A percentile compares a stretch with the other conserved stretches of the same genome.
phyloP scores from a whole-genome alignment of 805 yeast species.

The Saccharomycopsis babjevae region DNA sequence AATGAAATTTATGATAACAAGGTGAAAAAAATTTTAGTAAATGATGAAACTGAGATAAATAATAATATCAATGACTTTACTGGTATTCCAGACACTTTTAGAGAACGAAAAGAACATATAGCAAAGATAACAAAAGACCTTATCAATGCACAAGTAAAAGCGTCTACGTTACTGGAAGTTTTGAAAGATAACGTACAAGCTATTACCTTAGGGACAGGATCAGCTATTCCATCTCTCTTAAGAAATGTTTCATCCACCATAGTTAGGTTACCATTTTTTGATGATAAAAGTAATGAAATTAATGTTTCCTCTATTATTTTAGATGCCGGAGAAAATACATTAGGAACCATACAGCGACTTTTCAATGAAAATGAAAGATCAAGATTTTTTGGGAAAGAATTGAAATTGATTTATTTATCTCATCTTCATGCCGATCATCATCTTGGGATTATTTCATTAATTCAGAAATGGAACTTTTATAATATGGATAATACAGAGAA shows the following conservation, averaged over 20 bases:
- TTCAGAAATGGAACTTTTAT: conserved; percentile 52
- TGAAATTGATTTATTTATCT: conserved; percentile 59
- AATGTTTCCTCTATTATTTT: conserved; percentile 39
- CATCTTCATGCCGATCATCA: conserved; percentile 98
- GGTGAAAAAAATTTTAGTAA: conserved; percentile 19
- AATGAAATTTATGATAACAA: conserved; percentile 29
- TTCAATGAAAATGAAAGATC: conserved; percentile 38
- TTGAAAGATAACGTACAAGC: conserved; percentile 51
- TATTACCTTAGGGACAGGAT: conserved; percentile 84
- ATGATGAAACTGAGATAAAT: conserved; percentile 21
- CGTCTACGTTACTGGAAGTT: background rate
- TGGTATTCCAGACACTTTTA: background rate
- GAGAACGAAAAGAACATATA: background rate
- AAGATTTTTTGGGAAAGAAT: conserved; percentile 41
- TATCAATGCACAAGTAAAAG: background rate
- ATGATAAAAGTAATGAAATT: conserved; percentile 11
- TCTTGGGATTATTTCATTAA: conserved; percentile 64
- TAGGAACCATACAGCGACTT: conserved; percentile 59
- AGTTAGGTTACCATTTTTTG: conserved; percentile 54
- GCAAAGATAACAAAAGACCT: background rate
- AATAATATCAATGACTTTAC: background rate
- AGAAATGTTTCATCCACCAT: conserved; percentile 80
- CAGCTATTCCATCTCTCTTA: conserved; percentile 75
- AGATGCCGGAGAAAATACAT: conserved; percentile 94
- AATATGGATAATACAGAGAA: conserved; percentile 29